Evolutionary conservation across 257 asterid genomes (phyloP).

Genomic region (Solanum medicagineum): DNA sequence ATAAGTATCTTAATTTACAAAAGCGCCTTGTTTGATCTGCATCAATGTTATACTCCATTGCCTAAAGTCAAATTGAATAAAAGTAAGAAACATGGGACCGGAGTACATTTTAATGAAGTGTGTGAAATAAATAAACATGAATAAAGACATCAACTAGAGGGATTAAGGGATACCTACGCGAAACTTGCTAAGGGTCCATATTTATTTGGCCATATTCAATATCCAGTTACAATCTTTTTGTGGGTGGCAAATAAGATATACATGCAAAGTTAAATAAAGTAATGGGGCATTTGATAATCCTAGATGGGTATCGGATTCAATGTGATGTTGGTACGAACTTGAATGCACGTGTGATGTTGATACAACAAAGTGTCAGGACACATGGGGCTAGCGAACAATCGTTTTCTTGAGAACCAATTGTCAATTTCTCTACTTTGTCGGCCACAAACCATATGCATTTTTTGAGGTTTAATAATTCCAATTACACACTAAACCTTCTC

Average conservation of each 20-base stretch:
- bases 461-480: neutral
- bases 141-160: neutral
- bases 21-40: neutral
- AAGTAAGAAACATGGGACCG: neutral
- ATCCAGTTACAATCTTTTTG: neutral
- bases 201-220: neutral
- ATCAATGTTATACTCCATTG: neutral
- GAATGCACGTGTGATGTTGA: conserved; percentile 27
- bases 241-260: neutral
- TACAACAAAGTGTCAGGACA: conserved; percentile 10
- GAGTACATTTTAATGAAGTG: neutral
- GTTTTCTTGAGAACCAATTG: conserved; percentile 15
- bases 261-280: neutral
- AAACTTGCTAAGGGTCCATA: neutral
- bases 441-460: neutral
- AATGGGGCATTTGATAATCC: neutral
- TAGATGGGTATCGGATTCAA: neutral
- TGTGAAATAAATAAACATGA: neutral
- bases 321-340: neutral
- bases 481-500: neutral
- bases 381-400: conserved; percentile 8
- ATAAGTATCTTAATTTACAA: neutral
- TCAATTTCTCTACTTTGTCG: conserved; percentile 1
- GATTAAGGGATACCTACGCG: neutral
- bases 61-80: neutral